Conservation (phyloP, 306 rosid genomes). For the Ormosia semicastrata region DNA sequence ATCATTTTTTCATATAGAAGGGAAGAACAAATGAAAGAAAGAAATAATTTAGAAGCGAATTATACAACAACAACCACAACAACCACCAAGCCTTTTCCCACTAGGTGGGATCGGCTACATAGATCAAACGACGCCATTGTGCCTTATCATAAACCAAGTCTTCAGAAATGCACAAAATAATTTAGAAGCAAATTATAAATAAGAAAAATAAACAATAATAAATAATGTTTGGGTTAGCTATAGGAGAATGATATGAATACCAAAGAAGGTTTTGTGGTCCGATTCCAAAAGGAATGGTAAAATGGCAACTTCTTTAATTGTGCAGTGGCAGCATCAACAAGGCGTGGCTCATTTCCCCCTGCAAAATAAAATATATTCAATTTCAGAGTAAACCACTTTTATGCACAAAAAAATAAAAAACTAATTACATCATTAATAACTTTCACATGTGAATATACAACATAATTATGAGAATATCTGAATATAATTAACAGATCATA, state of each 20-base stretch:
- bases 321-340: slow-evolving; percentile 77
- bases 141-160: no score
- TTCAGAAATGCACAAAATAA: no score
- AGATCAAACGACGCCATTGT: no score
- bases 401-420: background rate
- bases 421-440: background rate
- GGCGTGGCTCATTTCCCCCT: slow-evolving; percentile 92
- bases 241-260: slow-evolving; percentile 43
- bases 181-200: background rate
- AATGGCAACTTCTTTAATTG: slow-evolving; percentile 92
- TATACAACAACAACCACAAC: no score
- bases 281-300: slow-evolving; percentile 99
- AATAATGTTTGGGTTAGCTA: background rate
- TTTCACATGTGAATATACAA: background rate
- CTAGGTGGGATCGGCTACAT: no score
- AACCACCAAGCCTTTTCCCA: no score
- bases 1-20: background rate
- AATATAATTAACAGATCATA: background rate
- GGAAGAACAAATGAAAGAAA: slow-evolving; percentile 3
- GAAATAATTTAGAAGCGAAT: background rate
- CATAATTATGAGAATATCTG: background rate
- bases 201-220: background rate
- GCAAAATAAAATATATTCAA: slow-evolving; percentile 26
- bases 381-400: background rate
- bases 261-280: slow-evolving; percentile 91